These are phyloP conservation scores for Rhododendron kiyosumense DNA, from an alignment of 148 eudicot species.

Conservation along the genomic window DNA sequence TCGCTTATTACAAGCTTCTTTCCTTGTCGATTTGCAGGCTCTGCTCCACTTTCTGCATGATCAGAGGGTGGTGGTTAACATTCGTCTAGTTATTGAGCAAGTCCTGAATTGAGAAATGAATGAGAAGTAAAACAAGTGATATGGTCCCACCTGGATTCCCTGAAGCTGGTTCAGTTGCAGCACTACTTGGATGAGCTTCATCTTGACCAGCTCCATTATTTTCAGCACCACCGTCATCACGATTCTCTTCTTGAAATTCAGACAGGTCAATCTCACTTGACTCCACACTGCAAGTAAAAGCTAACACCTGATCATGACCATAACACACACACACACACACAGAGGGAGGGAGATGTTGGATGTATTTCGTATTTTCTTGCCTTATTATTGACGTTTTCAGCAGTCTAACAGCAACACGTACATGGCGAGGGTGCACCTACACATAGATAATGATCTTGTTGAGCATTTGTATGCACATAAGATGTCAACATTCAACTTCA, in stretches of 20 bases:
- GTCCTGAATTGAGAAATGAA: neutral
- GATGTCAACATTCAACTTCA: neutral
- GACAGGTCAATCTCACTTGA: slow-evolving; percentile 91
- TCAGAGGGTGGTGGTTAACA: neutral
- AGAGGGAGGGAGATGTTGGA: neutral
- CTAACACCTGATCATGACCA: neutral
- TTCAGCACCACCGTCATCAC: slow-evolving; percentile 31
- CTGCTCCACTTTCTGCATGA: slow-evolving; percentile 51
- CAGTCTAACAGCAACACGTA: slow-evolving; percentile 68
- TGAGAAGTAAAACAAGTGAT: neutral
- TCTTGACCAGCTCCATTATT: slow-evolving; percentile 34
- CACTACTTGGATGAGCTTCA: slow-evolving; percentile 30
- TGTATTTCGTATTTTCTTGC: slow-evolving; percentile 28
- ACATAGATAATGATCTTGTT: slow-evolving; percentile 10
- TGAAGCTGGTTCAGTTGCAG: slow-evolving; percentile 38
- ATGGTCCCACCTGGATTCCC: slow-evolving; percentile 40
- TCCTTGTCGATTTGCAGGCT: slow-evolving; percentile 35
- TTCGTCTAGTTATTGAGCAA: neutral
- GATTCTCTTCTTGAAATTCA: slow-evolving; percentile 72
- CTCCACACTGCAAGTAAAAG: slow-evolving; percentile 73
- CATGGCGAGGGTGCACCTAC: slow-evolving; percentile 84
- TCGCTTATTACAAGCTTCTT: slow-evolving; percentile 77
- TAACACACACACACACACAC: neutral
- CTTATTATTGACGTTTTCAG: slow-evolving; percentile 91
- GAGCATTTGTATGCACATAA: neutral